Base-by-base conservation (phyloP, 148 eudicot species). In the Vaccinium darrowii region DNA sequence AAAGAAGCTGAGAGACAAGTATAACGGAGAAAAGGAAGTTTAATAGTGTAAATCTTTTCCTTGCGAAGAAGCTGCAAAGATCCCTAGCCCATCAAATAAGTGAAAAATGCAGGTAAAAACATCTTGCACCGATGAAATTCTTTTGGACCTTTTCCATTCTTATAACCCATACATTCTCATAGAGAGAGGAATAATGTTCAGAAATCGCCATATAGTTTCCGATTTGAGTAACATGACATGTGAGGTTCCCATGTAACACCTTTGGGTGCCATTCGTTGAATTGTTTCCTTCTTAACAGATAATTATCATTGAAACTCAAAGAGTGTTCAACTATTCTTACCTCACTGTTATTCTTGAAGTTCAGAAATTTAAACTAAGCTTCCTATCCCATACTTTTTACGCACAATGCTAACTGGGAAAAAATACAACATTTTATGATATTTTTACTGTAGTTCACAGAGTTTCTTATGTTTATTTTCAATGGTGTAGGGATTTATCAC, bases 401-500 rank as follows among this genome's bases (percentile, higher is more conserved):
- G 15, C 27, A 19, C 53, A 47, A 76, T 4, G 36, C 60, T 13
- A 36, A 25, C 39, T 78, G 58, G 36, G 2, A 1, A 51, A 11
- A 8, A 8, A 21, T 16, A 19, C 10, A 8, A 19, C 3, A 78
- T 13, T 13, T n/a, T 33, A 15, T 58, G 15, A 25, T 27, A 69
- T 51, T 81, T 19, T 81, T 82, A 33, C 33, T 82, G 50, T 63
- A 53, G 36, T 52, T 27, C 51, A 25, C 13, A 1, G 13, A 51
- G 23, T 52, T 43, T 36, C 51, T 78, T 84, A 52, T 51, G 67
- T 84, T 78, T 67, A 14, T 7, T 23, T 71, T 58, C 78, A 78
- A 57, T 21, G 27, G 25, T 67, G 54, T 80, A 96, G 99, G 94
- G 95, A 84, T 96, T 96, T 87, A 81, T 94, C 73, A 96, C 99